Evolutionary conservation across 192 early-diverging fungal species (phyloP).

Genomic region (Podila epigama): DNA sequence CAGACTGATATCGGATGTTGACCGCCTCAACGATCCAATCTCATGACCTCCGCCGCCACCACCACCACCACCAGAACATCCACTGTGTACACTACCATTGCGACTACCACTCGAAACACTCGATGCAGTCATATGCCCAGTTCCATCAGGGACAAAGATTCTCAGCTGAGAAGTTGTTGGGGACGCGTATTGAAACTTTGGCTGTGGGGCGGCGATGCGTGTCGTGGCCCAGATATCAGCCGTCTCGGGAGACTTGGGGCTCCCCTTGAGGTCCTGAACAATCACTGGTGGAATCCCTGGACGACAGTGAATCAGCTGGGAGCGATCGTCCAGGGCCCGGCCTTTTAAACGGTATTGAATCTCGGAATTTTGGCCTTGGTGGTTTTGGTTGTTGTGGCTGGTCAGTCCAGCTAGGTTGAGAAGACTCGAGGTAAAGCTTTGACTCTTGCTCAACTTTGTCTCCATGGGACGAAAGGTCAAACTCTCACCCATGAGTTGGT

Average conservation of each 20-base stretch:
- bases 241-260: slow-evolving; percentile 7
- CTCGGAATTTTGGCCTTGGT: neutral
- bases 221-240: slow-evolving; percentile 3
- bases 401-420: slow-evolving; percentile 16
- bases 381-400: neutral
- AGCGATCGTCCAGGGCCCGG: slow-evolving; percentile 14
- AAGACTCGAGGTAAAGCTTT: slow-evolving; percentile 14
- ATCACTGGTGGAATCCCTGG: slow-evolving; percentile 11
- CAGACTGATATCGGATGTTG: slow-evolving; percentile 22
- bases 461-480: slow-evolving; percentile 2
- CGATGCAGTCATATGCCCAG: neutral
- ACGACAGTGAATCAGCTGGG: slow-evolving; percentile 17
- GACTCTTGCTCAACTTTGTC: slow-evolving; percentile 12
- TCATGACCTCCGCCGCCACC: neutral
- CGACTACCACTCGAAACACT: slow-evolving; percentile 6
- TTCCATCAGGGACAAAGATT: slow-evolving; percentile 29
- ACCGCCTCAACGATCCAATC: slow-evolving; percentile 1
- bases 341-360: slow-evolving; percentile 26
- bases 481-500: neutral
- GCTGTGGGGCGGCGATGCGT: neutral
- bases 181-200: slow-evolving; percentile 43
- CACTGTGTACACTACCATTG: slow-evolving; percentile 1
- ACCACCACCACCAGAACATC: neutral
- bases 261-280: slow-evolving; percentile 25
- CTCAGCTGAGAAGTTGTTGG: slow-evolving; percentile 38